Evolutionary conservation across 805 yeast species (phyloP).

Genomic region (Gaillardinia entomophila): DNA sequence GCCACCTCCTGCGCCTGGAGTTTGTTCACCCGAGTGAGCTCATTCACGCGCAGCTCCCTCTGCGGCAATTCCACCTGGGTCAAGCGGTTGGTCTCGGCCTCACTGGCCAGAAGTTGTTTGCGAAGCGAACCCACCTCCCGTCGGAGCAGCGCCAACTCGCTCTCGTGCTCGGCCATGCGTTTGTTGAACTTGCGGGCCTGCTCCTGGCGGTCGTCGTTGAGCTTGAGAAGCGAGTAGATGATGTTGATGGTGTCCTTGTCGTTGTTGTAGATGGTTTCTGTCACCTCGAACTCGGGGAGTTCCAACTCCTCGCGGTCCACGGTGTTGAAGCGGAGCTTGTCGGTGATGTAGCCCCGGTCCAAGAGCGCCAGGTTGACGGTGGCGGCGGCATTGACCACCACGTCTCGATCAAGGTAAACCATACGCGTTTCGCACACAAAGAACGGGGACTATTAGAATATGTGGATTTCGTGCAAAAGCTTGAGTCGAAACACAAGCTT

Average conservation of each 20-base stretch:
- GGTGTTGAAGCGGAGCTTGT: constrained; percentile 25
- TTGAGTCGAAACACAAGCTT: too few relatives aligned
- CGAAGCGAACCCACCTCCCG: constrained; percentile 16
- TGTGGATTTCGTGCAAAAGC: too few relatives aligned
- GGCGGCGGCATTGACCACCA: constrained; percentile 31
- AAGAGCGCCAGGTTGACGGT: constrained; percentile 28
- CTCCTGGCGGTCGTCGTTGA: constrained; percentile 25
- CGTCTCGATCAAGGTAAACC: constrained; percentile 24
- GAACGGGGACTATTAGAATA: too few relatives aligned
- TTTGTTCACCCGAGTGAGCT: constrained; percentile 15
- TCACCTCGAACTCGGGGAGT: constrained; percentile 9
- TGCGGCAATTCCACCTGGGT: constrained; percentile 12
- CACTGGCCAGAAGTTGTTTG: constrained; percentile 9
- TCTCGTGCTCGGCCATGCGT: constrained; percentile 22
- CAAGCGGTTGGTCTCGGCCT: constrained; percentile 11
- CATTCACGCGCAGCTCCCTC: constrained; percentile 10
- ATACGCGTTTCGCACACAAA: too few relatives aligned
- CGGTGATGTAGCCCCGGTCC: constrained; percentile 29
- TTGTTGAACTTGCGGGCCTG: constrained; percentile 27
- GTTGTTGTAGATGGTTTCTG: constrained; percentile 27
- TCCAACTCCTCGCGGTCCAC: constrained; percentile 28
- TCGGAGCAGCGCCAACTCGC: constrained; percentile 18
- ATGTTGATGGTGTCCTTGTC: constrained; percentile 34
- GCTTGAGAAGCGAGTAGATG: constrained; percentile 26
- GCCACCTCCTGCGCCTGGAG: constrained; percentile 23